Base-by-base conservation (phyloP, 331 rosid species). In the Rhamnella rubrinervis region DNA sequence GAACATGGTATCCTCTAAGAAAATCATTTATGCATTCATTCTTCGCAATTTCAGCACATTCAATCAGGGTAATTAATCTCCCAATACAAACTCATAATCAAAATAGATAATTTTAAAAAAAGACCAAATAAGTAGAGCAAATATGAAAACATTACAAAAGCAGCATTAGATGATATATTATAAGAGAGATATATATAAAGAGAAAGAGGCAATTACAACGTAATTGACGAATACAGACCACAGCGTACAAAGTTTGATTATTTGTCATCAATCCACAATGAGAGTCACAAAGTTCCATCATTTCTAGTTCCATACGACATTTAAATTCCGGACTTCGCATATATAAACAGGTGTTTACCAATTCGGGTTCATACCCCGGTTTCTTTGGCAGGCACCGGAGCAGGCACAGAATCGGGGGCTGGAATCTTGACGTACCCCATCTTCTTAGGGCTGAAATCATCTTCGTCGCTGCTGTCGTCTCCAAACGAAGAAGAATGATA, bases 371-470 rank as follows among this genome's bases (percentile, higher is more conserved):
- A 86, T 68, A 74, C 89, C 76, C 18, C 44, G 31, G 66, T 66
- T 66, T 74, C 78, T 65, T 90, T 82, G 20, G 61, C 76, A 23
- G 81, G 59, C n/a, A 61, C 75, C 9, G 72, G 55, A 5, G 65
- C 78, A 18, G 81, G 59, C 8, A 67, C 73, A 12, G 74, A 57
- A 26, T 82, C 90, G 5, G 79, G 40, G 7, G 81, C 76, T 0
- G 93, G 88, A 75, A 95, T 83, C 88, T 81, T 91, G 58, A 75
- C 80, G 67, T 91, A 91, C 1, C 89, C 99, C 61, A 79, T 8
- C 74, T 91, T 87, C 89, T 87, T 93, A 10, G 88, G 77, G 76
- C 71, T 82, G 0, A 73, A 59, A 79, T 81, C 83, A 19, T 79
- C 76, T 16, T 63, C 70, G 0, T 73, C 75, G 18, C 67, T 82